Percentiles rank a stretch among this genome's conserved stretches.
Evolutionary conservation across 2,329 filamentous ascomycete genomes (phyloP).

Genomic region (Sarocladium strictum): DNA sequence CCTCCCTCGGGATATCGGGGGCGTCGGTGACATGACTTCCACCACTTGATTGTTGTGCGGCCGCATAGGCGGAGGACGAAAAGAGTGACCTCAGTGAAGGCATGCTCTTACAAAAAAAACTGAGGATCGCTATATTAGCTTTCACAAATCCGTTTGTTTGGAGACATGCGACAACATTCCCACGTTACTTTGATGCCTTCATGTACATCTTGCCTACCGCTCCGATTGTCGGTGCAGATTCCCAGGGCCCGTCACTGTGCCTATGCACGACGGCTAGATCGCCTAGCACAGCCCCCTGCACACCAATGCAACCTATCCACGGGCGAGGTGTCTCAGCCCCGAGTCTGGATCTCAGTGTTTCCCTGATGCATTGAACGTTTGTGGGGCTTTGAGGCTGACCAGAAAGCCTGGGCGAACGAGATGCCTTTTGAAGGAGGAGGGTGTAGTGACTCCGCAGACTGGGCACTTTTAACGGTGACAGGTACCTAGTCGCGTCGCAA

Average conservation of each 20-base stretch:
- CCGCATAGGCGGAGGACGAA: neutral
- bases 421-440: neutral
- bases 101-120: too few relatives aligned
- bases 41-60: neutral
- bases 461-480: neutral
- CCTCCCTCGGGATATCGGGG: slow-evolving; percentile 8
- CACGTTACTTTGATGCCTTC: neutral
- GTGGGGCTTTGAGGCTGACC: neutral
- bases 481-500: too few relatives aligned
- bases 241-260: neutral
- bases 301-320: neutral
- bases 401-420: neutral
- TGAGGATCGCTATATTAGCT: too few relatives aligned
- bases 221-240: neutral
- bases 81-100: slow-evolving; percentile 1
- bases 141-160: too few relatives aligned
- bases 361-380: neutral
- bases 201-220: neutral
- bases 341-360: neutral
- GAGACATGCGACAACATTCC: too few relatives aligned
- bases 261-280: neutral
- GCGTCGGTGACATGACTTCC: slow-evolving; percentile 7
- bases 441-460: neutral
- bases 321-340: neutral
- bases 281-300: slow-evolving; percentile 4